Percentiles rank a stretch among this genome's conserved stretches.
phyloP scores from a whole-genome alignment of 1,139 yeast genomes.

The Diutina ranongensis region DNA sequence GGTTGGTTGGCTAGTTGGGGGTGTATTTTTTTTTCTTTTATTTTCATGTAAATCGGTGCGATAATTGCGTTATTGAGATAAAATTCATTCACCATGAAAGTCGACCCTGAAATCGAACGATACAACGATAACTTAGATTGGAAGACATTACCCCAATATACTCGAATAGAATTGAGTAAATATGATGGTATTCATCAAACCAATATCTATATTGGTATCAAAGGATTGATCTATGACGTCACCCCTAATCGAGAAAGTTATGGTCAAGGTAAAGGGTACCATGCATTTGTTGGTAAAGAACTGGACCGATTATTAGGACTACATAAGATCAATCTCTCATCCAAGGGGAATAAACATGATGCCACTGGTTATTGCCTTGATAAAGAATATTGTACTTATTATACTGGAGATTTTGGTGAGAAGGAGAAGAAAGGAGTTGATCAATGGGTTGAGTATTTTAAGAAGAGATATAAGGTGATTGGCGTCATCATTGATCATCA shows the following conservation, averaged over 20 bases:
- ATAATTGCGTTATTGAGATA: no score
- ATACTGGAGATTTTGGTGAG: slow-evolving; percentile 33
- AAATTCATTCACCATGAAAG: neutral
- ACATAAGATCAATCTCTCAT: slow-evolving; percentile 31
- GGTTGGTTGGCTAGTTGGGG: no score
- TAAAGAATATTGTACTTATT: slow-evolving; percentile 29
- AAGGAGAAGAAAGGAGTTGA: slow-evolving; percentile 39
- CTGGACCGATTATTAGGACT: slow-evolving; percentile 58
- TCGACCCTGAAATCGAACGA: neutral
- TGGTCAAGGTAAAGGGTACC: slow-evolving; percentile 69
- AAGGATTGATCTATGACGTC: slow-evolving; percentile 72
- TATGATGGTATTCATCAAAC: slow-evolving; percentile 23
- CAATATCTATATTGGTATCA: slow-evolving; percentile 57
- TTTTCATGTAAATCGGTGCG: neutral
- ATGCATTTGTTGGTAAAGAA: slow-evolving; percentile 65
- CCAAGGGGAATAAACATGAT: slow-evolving; percentile 22
- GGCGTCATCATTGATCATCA: slow-evolving; percentile 23
- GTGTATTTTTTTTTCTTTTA: no score
- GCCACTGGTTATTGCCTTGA: slow-evolving; percentile 7
- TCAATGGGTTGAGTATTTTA: slow-evolving; percentile 48
- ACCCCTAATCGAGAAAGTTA: slow-evolving; percentile 51
- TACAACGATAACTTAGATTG: slow-evolving; percentile 15
- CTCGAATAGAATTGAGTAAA: slow-evolving; percentile 22
- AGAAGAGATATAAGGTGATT: slow-evolving; percentile 33
- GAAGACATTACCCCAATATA: slow-evolving; percentile 20